phyloP scores from a whole-genome alignment of 495 filamentous ascomycete genomes.

The Aspergillus haitiensis region DNA sequence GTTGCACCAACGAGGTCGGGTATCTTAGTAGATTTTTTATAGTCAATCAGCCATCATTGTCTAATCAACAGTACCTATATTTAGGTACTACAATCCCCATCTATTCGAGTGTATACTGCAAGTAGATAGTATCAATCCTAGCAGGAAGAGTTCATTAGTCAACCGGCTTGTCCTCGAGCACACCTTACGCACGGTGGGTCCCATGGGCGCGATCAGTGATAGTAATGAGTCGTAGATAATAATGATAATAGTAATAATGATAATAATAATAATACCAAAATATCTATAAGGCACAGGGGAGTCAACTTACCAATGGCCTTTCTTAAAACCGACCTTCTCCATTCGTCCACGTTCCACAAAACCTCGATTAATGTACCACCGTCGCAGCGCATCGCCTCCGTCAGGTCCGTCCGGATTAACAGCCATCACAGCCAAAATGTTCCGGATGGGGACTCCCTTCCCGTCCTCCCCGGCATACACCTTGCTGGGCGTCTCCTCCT shows the following conservation, averaged over 20 bases:
- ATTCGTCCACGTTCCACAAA: slow-evolving; percentile 32
- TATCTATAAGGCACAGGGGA: neutral
- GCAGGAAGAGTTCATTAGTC: neutral
- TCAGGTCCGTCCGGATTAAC: slow-evolving; percentile 29
- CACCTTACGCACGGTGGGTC: no score
- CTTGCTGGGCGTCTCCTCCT: slow-evolving; percentile 3
- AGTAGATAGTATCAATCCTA: slow-evolving; percentile 7
- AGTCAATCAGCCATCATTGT: neutral
- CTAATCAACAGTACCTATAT: neutral
- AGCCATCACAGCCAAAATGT: slow-evolving; percentile 32
- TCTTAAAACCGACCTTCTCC: slow-evolving; percentile 25
- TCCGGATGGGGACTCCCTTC: slow-evolving; percentile 19
- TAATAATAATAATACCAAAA: neutral
- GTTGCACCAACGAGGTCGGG: neutral
- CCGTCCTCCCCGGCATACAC: slow-evolving; percentile 3
- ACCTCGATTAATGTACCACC: slow-evolving; percentile 28
- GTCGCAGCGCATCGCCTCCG: slow-evolving; percentile 25
- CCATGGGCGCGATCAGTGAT: no score
- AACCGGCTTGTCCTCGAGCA: neutral
- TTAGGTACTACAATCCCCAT: neutral
- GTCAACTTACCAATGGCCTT: slow-evolving; percentile 2
- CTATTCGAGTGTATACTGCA: slow-evolving; percentile 7
- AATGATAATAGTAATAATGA: no score
- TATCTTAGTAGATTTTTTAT: no score
- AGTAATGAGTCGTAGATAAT: no score